phyloP scores from a whole-genome alignment of 2,329 filamentous ascomycete species.

The Orbilia brochopaga region DNA sequence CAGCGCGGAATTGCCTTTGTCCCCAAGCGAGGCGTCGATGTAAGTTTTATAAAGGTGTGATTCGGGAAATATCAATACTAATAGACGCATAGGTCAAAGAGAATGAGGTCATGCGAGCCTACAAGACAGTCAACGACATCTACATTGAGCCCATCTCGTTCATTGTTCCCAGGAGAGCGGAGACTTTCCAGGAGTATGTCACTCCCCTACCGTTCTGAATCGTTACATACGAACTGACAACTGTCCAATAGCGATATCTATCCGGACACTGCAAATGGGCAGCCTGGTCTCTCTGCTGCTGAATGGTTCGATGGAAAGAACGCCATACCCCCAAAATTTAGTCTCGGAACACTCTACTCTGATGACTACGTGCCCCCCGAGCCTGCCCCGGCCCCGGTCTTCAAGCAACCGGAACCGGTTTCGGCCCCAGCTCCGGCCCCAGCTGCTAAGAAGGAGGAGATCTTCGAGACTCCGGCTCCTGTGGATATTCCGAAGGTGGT shows the following conservation, averaged over 20 bases:
- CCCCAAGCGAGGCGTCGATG: slow-evolving; percentile 92
- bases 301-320: slow-evolving; percentile 91
- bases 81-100: slow-evolving; percentile 72
- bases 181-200: slow-evolving; percentile 53
- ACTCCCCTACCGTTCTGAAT: neutral
- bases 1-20: slow-evolving; percentile 94
- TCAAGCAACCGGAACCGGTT: slow-evolving; percentile 57
- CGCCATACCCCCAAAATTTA: slow-evolving; percentile 85
- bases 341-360: slow-evolving; percentile 83
- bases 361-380: slow-evolving; percentile 61
- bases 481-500: slow-evolving; percentile 70
- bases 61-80: slow-evolving; percentile 44
- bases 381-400: slow-evolving; percentile 59
- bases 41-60: slow-evolving; percentile 58
- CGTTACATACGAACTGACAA: slow-evolving; percentile 56
- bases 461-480: slow-evolving; percentile 83
- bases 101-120: slow-evolving; percentile 92
- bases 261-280: slow-evolving; percentile 79
- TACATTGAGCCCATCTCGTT: slow-evolving; percentile 98
- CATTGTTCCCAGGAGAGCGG: slow-evolving; percentile 80
- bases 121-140: slow-evolving; percentile 92
- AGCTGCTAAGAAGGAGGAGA: slow-evolving; percentile 72
- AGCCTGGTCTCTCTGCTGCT: slow-evolving; percentile 76
- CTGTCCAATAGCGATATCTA: slow-evolving; percentile 91
- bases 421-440: slow-evolving; percentile 61